Conservation (phyloP, 2,329 filamentous ascomycete species). For the Penicillium palitans region DNA sequence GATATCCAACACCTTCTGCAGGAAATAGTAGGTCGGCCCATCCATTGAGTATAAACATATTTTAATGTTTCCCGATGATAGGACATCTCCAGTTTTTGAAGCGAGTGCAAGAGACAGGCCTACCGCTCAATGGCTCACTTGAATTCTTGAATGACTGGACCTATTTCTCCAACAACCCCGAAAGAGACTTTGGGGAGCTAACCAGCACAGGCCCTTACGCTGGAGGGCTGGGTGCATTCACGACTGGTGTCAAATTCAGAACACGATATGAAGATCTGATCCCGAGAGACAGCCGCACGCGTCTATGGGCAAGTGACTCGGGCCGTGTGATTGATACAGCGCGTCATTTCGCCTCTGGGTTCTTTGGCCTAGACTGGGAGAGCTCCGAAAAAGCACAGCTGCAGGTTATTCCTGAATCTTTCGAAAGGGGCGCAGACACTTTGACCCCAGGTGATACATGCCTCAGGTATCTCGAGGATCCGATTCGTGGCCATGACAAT, state of each 20-base stretch:
- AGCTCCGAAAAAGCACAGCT: slow-evolving; percentile 41
- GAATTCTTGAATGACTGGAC: slow-evolving; percentile 56
- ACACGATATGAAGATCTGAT: slow-evolving; percentile 55
- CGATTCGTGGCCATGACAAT: slow-evolving; percentile 49
- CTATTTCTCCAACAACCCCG: slow-evolving; percentile 53
- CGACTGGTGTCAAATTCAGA: slow-evolving; percentile 55
- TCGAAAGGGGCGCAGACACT: slow-evolving; percentile 54
- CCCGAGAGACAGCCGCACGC: slow-evolving; percentile 33
- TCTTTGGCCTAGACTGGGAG: slow-evolving; percentile 56
- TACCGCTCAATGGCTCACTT: slow-evolving; percentile 51
- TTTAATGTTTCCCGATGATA: slow-evolving; percentile 7
- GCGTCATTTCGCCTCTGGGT: slow-evolving; percentile 54
- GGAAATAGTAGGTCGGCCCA: slow-evolving; percentile 48
- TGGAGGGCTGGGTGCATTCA: slow-evolving; percentile 55
- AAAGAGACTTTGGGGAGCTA: slow-evolving; percentile 53
- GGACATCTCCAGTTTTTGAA: slow-evolving; percentile 53
- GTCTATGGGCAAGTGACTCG: slow-evolving; percentile 58
- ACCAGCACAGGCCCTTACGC: slow-evolving; percentile 58
- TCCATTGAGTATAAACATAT: not conserved
- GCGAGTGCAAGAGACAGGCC: slow-evolving; percentile 46
- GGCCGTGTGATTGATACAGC: slow-evolving; percentile 59
- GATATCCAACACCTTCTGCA: slow-evolving; percentile 56
- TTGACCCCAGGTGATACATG: slow-evolving; percentile 57
- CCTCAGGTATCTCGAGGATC: slow-evolving; percentile 40
- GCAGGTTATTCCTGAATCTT: slow-evolving; percentile 55